phyloP scores from a whole-genome alignment of 768 basidiomycete genomes.

The Sarcomyxa edulis region DNA sequence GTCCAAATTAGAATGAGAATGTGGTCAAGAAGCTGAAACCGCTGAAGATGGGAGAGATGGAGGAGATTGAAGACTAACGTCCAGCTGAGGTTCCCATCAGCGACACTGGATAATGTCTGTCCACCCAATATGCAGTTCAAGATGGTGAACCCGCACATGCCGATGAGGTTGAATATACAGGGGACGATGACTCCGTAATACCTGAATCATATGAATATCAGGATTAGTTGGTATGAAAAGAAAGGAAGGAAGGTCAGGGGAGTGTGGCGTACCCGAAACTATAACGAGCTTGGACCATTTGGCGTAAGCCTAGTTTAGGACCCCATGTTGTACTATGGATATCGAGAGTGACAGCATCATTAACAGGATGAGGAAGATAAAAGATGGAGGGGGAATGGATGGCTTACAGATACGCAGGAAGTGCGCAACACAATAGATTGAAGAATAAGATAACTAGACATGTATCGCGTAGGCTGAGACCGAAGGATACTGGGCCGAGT shows the following conservation, averaged over 20 bases:
- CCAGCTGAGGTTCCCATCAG: slow-evolving; percentile 22
- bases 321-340: slow-evolving; percentile 57
- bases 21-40: too few species aligned
- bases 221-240: too few species aligned
- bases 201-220: too few species aligned
- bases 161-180: slow-evolving; percentile 46
- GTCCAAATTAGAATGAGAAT: neutral
- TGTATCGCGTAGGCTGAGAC: slow-evolving; percentile 46
- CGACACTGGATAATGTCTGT: slow-evolving; percentile 26
- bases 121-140: slow-evolving; percentile 62
- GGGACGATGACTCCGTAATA: slow-evolving; percentile 48
- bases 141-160: slow-evolving; percentile 54
- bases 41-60: neutral
- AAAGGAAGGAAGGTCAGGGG: too few species aligned
- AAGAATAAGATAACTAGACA: slow-evolving; percentile 42
- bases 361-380: too few species aligned
- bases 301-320: slow-evolving; percentile 70
- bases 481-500: slow-evolving; percentile 53
- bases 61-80: slow-evolving; percentile 16
- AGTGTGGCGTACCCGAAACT: slow-evolving; percentile 25
- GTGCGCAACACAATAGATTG: slow-evolving; percentile 38
- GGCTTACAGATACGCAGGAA: slow-evolving; percentile 64
- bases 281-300: slow-evolving; percentile 64
- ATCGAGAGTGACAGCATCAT: slow-evolving; percentile 1
- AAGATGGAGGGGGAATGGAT: too few species aligned